Evolutionary conservation across 768 basidiomycete genomes (phyloP), one percentile per base, ranked within the genome.

Genomic region (Russula lepida): DNA sequence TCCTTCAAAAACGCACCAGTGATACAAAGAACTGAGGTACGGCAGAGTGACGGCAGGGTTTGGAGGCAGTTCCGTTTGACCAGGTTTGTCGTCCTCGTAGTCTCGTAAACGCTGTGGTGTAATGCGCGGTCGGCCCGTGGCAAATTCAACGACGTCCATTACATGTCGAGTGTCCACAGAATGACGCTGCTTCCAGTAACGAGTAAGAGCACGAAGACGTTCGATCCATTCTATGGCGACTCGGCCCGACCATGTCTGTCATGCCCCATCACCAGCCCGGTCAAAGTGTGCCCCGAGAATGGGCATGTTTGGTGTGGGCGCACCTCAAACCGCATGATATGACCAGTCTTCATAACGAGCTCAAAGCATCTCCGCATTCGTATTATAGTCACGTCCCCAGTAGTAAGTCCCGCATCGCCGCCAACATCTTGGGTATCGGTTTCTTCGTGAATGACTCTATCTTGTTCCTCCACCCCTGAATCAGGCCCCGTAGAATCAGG

Each of bases 171-270:
- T 86, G 68, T 95, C 92, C 46, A 79, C 76, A 27, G 82, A 81
- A 67, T 93, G 88, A 23, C 86, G 80, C 49, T 82, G 77, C 56
- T 80, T 84, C 94, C 94, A 98, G 69, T 93, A 98, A 4, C 75
- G 70, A 43, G 86, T 73, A 35, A 95, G 77, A 28, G 81, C 81
- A 19, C 82, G 81, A 4, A 98, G 79, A 43, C 85, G 80, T 53
- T 82, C 79, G 52, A 97, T 84, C 95, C 95, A 98, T 69, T 98
- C 93, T 53, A 85, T 69, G 0, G 89, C 89, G 48, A 86, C 77
- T 33, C 70, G 74, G 57, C 81, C 75, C 25, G 85, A 84, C 75
- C 86, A 76, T 39, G 84, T 78, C 90, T 94, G 47, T 8, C n/a
- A 63, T 11, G 21, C 15, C 57, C 19, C 53, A 58, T 27, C 35